phyloP scores from a whole-genome alignment of 1,284 basidiomycete genomes.

The Tausonia pullulans region DNA sequence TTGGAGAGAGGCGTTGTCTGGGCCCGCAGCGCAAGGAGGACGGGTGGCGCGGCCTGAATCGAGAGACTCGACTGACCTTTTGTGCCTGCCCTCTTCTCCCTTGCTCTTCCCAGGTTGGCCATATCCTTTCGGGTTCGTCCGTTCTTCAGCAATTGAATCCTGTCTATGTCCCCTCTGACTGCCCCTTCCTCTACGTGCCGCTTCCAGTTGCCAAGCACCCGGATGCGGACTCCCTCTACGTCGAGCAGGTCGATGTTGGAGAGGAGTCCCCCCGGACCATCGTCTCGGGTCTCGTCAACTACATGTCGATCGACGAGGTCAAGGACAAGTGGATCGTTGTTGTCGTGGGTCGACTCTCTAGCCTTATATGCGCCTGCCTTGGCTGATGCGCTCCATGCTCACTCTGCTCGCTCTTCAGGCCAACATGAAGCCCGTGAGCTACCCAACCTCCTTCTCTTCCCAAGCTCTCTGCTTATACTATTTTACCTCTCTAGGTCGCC shows the following conservation, averaged over 20 bases:
- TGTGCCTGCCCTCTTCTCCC: neutral
- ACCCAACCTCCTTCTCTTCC: neutral
- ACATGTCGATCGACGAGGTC: slow-evolving; percentile 90
- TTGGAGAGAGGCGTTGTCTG: neutral
- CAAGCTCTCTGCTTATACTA: neutral
- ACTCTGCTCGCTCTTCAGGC: slow-evolving; percentile 42
- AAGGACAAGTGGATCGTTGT: slow-evolving; percentile 71
- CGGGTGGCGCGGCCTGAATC: too few species aligned
- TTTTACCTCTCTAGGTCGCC: slow-evolving; percentile 19
- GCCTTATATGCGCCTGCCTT: too few species aligned
- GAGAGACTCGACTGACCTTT: neutral
- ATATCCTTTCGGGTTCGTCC: slow-evolving; percentile 69
- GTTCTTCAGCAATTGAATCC: neutral
- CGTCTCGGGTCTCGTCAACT: slow-evolving; percentile 86
- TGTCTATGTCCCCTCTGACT: slow-evolving; percentile 7
- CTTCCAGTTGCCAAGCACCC: slow-evolving; percentile 79
- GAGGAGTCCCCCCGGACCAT: slow-evolving; percentile 81
- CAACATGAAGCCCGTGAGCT: slow-evolving; percentile 79
- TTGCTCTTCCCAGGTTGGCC: slow-evolving; percentile 38
- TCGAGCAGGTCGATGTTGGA: slow-evolving; percentile 93
- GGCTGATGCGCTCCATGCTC: neutral
- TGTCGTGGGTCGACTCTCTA: slow-evolving; percentile 46
- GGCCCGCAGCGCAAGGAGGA: too few species aligned
- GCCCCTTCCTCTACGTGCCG: neutral
- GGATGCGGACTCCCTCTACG: slow-evolving; percentile 82